Conservation (phyloP, 2,329 filamentous ascomycete species). For the Pseudogymnoascus destructans region DNA sequence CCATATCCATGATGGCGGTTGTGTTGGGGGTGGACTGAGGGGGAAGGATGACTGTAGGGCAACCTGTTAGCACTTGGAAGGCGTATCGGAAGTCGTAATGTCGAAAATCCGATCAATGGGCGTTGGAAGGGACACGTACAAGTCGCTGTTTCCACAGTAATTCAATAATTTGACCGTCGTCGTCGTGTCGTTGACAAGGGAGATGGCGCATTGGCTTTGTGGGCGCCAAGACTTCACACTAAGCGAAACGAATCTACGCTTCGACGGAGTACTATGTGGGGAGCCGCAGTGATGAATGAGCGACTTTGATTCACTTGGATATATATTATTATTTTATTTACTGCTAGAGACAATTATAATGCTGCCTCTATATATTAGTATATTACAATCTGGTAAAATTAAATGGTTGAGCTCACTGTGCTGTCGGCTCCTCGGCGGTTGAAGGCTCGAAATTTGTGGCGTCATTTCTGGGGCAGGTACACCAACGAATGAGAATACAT, state of each 20-base stretch:
- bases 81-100: slow-evolving; percentile 12
- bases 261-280: slow-evolving; percentile 3
- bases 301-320: not conserved
- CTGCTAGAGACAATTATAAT: not conserved
- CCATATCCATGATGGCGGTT: slow-evolving; percentile 46
- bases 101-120: slow-evolving; percentile 1
- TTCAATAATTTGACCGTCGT: slow-evolving; percentile 16
- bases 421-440: not conserved
- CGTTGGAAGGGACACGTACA: slow-evolving; percentile 13
- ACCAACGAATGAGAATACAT: not conserved
- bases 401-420: not conserved
- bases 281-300: slow-evolving; percentile 5
- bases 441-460: not conserved
- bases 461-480: not conserved
- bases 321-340: not conserved
- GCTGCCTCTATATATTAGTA: not conserved
- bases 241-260: slow-evolving; percentile 14
- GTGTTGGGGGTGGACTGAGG: slow-evolving; percentile 20
- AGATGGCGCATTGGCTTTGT: slow-evolving; percentile 15
- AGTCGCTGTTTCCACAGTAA: slow-evolving; percentile 10
- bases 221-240: slow-evolving; percentile 20
- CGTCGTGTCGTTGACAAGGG: slow-evolving; percentile 13
- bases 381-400: not conserved
- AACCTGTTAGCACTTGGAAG: slow-evolving; percentile 11
- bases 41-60: slow-evolving; percentile 14